These are phyloP conservation scores for Camelina hispida DNA, from an alignment of 345 rosid genomes.

Conservation along the genomic window DNA sequence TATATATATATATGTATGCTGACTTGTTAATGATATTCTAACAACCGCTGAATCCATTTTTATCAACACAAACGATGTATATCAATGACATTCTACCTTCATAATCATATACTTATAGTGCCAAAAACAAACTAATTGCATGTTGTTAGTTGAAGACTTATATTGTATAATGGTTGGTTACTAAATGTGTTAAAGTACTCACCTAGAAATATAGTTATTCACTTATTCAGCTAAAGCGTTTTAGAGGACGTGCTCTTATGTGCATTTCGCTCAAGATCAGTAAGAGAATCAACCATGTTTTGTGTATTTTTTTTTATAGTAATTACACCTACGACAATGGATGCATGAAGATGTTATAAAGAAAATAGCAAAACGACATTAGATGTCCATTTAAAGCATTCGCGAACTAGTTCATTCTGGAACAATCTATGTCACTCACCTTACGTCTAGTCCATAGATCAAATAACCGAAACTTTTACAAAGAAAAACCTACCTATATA, in stretches of 20 bases:
- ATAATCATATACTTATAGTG: slow-evolving; percentile 11
- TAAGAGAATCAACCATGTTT: neutral
- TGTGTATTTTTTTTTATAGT: neutral
- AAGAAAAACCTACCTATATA: neutral
- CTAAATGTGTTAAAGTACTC: neutral
- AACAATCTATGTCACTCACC: neutral
- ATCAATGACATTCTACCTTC: neutral
- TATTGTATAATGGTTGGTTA: neutral
- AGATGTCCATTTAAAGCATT: neutral
- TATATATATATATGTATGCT: neutral
- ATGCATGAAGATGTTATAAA: neutral
- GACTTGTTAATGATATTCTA: slow-evolving; percentile 22
- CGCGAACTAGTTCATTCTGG: neutral
- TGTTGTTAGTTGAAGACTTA: slow-evolving; percentile 1
- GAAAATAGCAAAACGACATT: neutral
- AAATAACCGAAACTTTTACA: neutral
- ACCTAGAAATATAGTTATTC: neutral
- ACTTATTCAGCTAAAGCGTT: neutral
- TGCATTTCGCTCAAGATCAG: neutral
- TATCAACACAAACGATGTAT: slow-evolving; percentile 11
- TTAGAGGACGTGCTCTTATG: neutral
- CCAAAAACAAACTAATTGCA: slow-evolving; percentile 1
- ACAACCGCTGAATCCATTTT: slow-evolving; percentile 10
- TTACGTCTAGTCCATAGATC: neutral
- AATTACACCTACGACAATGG: neutral